phyloP scores from a whole-genome alignment of 305 asterid species.

The Andrographis paniculata region DNA sequence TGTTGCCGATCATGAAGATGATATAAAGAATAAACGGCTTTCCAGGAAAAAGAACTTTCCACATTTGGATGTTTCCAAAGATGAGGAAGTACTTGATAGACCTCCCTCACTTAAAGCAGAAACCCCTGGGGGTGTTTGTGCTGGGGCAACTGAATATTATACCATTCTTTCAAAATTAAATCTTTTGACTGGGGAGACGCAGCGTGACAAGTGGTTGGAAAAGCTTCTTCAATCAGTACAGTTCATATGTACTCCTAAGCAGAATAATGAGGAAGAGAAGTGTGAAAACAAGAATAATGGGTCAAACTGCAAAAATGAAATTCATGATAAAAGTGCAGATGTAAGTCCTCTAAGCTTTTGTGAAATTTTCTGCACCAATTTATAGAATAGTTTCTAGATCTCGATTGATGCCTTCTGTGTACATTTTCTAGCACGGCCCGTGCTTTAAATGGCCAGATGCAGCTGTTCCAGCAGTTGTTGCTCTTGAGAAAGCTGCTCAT shows the following conservation, averaged over 20 bases:
- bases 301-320: conserved; percentile 22
- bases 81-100: conserved; percentile 42
- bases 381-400: neutral
- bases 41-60: conserved; percentile 47
- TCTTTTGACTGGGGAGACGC: conserved; percentile 56
- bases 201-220: conserved; percentile 77
- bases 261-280: conserved; percentile 32
- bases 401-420: conserved; percentile 16
- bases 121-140: conserved; percentile 57
- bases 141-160: conserved; percentile 37
- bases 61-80: conserved; percentile 69
- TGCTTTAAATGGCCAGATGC: conserved; percentile 63
- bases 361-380: conserved; percentile 2
- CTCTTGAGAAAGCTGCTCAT: conserved; percentile 72
- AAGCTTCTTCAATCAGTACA: conserved; percentile 61
- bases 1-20: conserved; percentile 47
- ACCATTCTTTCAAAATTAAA: conserved; percentile 37
- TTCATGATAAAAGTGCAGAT: conserved; percentile 26
- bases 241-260: conserved; percentile 36
- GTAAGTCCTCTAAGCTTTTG: conserved; percentile 17
- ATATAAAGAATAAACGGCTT: conserved; percentile 47
- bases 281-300: conserved; percentile 19
- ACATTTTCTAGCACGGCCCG: conserved; percentile 31
- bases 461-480: conserved; percentile 51
- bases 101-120: conserved; percentile 45